Conservation (phyloP, 2,329 filamentous ascomycete genomes). For the Chalara sp. region DNA sequence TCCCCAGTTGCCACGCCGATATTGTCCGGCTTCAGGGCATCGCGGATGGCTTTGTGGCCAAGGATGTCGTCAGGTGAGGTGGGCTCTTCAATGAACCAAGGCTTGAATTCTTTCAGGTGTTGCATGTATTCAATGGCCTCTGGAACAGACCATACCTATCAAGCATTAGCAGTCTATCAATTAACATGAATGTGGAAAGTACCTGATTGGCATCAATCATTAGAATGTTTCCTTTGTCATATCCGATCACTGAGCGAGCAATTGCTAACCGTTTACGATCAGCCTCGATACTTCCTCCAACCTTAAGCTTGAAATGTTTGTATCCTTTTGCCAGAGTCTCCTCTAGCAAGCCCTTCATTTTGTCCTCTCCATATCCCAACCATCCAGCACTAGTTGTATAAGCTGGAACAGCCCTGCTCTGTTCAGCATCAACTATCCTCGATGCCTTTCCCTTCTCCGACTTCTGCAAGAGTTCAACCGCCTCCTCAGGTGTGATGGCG, state of each 20-base stretch:
- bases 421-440: slow-evolving; percentile 67
- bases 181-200: slow-evolving; percentile 4
- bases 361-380: slow-evolving; percentile 85
- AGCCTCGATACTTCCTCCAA: slow-evolving; percentile 65
- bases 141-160: slow-evolving; percentile 72
- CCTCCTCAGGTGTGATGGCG: slow-evolving; percentile 82
- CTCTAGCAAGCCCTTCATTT: slow-evolving; percentile 68
- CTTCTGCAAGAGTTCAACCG: slow-evolving; percentile 61
- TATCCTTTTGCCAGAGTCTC: slow-evolving; percentile 75
- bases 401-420: slow-evolving; percentile 71
- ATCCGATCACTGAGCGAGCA: slow-evolving; percentile 73
- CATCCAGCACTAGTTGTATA: slow-evolving; percentile 89
- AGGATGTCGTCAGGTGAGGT: slow-evolving; percentile 86
- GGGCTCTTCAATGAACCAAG: slow-evolving; percentile 93
- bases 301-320: slow-evolving; percentile 86
- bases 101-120: slow-evolving; percentile 73
- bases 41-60: slow-evolving; percentile 77
- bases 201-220: slow-evolving; percentile 93
- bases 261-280: slow-evolving; percentile 66
- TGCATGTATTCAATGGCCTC: slow-evolving; percentile 86
- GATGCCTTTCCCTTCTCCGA: slow-evolving; percentile 61
- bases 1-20: slow-evolving; percentile 88
- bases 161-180: not conserved
- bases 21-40: slow-evolving; percentile 65
- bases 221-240: slow-evolving; percentile 64